Base-by-base conservation (phyloP, 2,329 filamentous ascomycete species). In the Colletotrichum karsti region DNA sequence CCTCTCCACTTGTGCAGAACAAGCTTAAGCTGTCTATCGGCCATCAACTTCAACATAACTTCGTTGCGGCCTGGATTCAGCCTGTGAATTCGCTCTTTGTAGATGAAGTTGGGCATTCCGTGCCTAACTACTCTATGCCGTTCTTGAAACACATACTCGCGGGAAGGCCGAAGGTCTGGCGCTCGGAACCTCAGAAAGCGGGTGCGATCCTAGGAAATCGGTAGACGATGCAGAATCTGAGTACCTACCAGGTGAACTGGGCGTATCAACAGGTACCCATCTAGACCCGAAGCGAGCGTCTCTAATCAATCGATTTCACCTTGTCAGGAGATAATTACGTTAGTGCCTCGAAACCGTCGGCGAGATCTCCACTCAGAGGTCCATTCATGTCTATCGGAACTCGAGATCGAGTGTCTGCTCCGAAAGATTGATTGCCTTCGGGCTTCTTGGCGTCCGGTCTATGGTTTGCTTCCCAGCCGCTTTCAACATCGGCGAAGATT, bases 321-420 rank as follows among this genome's bases (percentile, higher is more conserved):
- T 18, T 50, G 5, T 57, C 48, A 57, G 51, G 41, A 56, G 30
- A 57, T 13, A 39, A n/a, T 15, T 57, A 41, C 60, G 42, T 63
- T 39, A 30, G 33, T 50, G 41, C 22, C 24, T 48, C 41, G 7
- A 28, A 48, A 12, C 39, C 22, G 18, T 46, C 60, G 28, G 10
- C 24, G 22, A 39, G 8, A 12, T 48, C 60, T 24, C 51, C 60
- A 63, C 60, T 15, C 8, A 20, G 12, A 57, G 60, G 51, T 50
- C 26, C 28, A 41, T 63, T 57, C 41, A 54, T 62, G 39, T 55
- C 26, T 50, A 62, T 62, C 20, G 41, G 22, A 50, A 20, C 33
- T 60, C 42, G 48, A 50, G 44, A 60, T 60, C 30, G 51, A 57
- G 51, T 37, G 13, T 28, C 33, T 22, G 20, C 41, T 57, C 48